Conservation (phyloP, 352 stramenopile species). For the Globisporangium perplexum region DNA sequence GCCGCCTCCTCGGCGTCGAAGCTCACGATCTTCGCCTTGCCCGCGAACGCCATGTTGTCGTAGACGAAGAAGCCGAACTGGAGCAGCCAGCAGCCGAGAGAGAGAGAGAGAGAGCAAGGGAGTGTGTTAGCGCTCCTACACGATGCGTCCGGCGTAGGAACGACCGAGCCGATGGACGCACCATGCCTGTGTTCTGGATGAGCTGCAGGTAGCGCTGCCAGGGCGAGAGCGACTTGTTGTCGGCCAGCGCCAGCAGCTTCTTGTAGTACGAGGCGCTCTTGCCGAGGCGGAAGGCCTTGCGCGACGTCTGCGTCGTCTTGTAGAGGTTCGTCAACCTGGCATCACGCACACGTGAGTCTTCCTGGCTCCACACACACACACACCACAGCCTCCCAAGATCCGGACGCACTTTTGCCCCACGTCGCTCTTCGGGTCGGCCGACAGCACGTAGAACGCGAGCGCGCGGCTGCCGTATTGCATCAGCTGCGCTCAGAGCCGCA, state of each 20-base stretch:
- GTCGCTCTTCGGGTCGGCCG: slow-evolving; percentile 76
- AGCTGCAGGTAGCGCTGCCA: slow-evolving; percentile 49
- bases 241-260: slow-evolving; percentile 51
- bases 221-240: slow-evolving; percentile 36
- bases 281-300: slow-evolving; percentile 82
- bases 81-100: neutral
- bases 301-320: slow-evolving; percentile 74
- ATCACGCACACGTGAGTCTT: too few species aligned
- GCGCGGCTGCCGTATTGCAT: slow-evolving; percentile 83
- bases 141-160: neutral
- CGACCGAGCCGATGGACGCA: slow-evolving; percentile 5
- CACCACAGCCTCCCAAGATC: too few species aligned
- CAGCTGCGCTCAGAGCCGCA: slow-evolving; percentile 21
- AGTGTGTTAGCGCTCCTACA: too few species aligned
- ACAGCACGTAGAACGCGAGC: slow-evolving; percentile 72
- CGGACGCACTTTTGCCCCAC: slow-evolving; percentile 47
- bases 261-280: slow-evolving; percentile 82
- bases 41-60: slow-evolving; percentile 83
- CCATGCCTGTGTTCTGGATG: slow-evolving; percentile 76
- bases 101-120: too few species aligned
- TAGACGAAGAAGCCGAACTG: slow-evolving; percentile 81
- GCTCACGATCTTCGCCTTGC: slow-evolving; percentile 66
- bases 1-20: slow-evolving; percentile 61
- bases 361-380: too few species aligned
- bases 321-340: slow-evolving; percentile 58